Base-by-base conservation (phyloP, 306 rosid species). In the Geum urbanum region DNA sequence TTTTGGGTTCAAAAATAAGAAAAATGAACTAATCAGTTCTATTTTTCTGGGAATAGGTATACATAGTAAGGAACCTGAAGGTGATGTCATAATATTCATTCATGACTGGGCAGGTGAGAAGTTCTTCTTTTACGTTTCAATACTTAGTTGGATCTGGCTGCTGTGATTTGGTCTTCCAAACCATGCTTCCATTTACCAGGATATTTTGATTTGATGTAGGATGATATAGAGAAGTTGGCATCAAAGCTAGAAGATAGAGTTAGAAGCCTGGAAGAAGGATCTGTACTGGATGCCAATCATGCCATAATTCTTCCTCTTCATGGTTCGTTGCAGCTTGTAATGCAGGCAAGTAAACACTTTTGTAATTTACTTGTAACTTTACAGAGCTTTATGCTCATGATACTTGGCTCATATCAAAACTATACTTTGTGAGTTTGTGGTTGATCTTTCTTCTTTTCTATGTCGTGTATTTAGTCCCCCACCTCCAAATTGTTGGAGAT, bases 81-180 rank as follows among this genome's bases (percentile, higher is more conserved):
- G 98, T 52, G 98, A 92, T 78, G 55, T 92, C 71, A 79, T 92
- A 58, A 88, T 92, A 82, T 92, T 92, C 79, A 79, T 90, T n/a
- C n/a, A n/a, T n/a, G 97, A 92, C 98, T 79, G 98, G 98, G 67
- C 98, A 90, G 98, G 98, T 90, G 71, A 58, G 74, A 56, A 32
- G 48, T 66, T 79, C 69, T 76, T 46, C 49, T 66, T 57, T 35
- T 32, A 4, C 20, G 18, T 20, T 8, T 6, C 24, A n/a, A n/a
- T n/a, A n/a, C n/a, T n/a, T n/a, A n/a, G n/a, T n/a, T n/a, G n/a
- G n/a, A n/a, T n/a, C n/a, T n/a, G n/a, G 19, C 13, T 56, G n/a
- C 67, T 48, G 41, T 52, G 73, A 55, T 20, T 64, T 76, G 45
- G 20, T 69, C 71, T 70, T 73, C 52, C 11, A 11, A 48, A 50